phyloP scores from a whole-genome alignment of 495 filamentous ascomycete genomes.

The Aspergillus bridgeri region DNA sequence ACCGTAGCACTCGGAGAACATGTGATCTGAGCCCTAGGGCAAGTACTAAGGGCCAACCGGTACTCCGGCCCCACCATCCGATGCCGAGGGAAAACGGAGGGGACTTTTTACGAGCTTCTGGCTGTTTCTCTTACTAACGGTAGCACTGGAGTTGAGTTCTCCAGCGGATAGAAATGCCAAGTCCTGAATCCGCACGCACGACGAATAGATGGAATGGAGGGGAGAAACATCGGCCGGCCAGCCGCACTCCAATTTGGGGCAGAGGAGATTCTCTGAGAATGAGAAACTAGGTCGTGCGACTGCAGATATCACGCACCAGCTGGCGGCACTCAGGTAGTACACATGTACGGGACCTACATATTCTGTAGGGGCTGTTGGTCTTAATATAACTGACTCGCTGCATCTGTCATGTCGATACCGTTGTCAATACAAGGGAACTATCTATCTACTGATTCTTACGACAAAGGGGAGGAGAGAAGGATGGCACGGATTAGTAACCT shows the following conservation, averaged over 20 bases:
- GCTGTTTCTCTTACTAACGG: background rate
- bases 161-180: background rate
- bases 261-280: background rate
- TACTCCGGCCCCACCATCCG: conserved; percentile 39
- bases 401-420: conserved; percentile 1
- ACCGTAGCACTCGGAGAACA: conserved; percentile 16
- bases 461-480: too few relatives aligned
- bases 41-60: conserved; percentile 16
- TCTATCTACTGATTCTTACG: too few relatives aligned
- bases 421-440: background rate
- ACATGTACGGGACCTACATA: conserved; percentile 2
- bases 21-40: conserved; percentile 22
- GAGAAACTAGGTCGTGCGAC: background rate
- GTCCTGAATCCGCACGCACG: background rate
- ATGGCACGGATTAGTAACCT: background rate
- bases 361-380: background rate
- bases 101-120: background rate
- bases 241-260: background rate
- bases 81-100: conserved; percentile 3
- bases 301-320: conserved; percentile 1
- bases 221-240: too few relatives aligned
- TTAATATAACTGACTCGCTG: conserved; percentile 10
- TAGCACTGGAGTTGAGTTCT: background rate
- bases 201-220: too few relatives aligned
- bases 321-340: background rate